A percentile compares a stretch with the other conserved stretches of the same genome.
These are phyloP conservation scores for Jamesozyma hellenica DNA, from an alignment of 805 yeast species.

Conservation along the genomic window DNA sequence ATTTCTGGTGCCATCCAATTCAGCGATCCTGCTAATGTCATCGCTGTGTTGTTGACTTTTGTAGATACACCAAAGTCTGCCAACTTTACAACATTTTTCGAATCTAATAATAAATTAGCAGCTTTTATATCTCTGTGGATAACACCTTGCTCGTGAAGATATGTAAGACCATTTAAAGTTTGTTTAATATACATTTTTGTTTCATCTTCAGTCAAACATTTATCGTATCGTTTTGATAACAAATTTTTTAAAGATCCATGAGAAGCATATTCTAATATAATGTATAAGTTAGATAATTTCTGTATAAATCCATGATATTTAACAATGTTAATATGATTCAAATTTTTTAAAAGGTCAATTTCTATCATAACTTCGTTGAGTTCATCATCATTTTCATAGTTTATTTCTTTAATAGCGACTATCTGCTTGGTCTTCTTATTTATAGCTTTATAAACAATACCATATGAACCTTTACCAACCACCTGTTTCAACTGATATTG, in stretches of 20 bases:
- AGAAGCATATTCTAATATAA: constrained; percentile 64
- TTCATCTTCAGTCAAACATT: constrained; percentile 46
- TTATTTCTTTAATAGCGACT: constrained; percentile 73
- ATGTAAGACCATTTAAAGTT: constrained; percentile 59
- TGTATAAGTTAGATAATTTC: constrained; percentile 59
- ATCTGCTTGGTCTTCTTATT: constrained; percentile 55
- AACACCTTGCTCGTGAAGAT: constrained; percentile 65
- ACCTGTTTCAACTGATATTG: constrained; percentile 45
- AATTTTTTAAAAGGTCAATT: constrained; percentile 61
- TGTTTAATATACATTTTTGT: constrained; percentile 56
- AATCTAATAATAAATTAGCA: constrained; percentile 71
- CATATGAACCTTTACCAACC: constrained; percentile 87
- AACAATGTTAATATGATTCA: constrained; percentile 84
- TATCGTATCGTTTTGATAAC: constrained; percentile 22
- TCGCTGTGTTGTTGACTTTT: constrained; percentile 52
- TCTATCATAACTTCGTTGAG: constrained; percentile 50
- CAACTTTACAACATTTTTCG: constrained; percentile 65
- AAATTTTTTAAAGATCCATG: constrained; percentile 52
- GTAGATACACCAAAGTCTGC: constrained; percentile 98
- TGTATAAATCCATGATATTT: constrained; percentile 83
- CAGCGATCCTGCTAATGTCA: constrained; percentile 74
- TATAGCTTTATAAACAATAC: constrained; percentile 70
- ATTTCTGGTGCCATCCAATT: constrained; percentile 99
- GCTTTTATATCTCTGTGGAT: constrained; percentile 93
- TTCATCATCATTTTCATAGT: constrained; percentile 64